Evolutionary conservation across 805 yeast genomes (phyloP).

Genomic region (Tetrapisispora namnaoensis): DNA sequence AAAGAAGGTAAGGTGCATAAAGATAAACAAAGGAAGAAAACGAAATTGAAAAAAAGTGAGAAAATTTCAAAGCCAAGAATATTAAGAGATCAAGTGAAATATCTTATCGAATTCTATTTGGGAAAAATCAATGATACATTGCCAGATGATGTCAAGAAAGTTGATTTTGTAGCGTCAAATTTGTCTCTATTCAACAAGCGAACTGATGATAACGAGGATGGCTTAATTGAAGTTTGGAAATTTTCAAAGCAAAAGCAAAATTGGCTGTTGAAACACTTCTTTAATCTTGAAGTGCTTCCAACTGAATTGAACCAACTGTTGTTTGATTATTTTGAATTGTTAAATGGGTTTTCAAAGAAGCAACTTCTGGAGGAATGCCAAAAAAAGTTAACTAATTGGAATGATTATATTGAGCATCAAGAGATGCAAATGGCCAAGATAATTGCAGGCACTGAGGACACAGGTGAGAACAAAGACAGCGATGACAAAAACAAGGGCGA

Average conservation of each 20-base stretch:
- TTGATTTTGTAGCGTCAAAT: slow-evolving; percentile 17
- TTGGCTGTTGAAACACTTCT: slow-evolving; percentile 28
- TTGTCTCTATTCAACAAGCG: not conserved
- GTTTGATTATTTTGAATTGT: slow-evolving; percentile 22
- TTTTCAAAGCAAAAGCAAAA: slow-evolving; percentile 31
- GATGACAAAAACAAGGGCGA: slow-evolving; percentile 2
- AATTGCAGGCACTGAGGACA: slow-evolving; percentile 12
- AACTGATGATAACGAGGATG: slow-evolving; percentile 7
- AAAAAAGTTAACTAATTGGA: slow-evolving; percentile 17
- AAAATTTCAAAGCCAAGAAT: slow-evolving; percentile 18
- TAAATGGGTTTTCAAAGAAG: slow-evolving; percentile 18
- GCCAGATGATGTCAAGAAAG: slow-evolving; percentile 14
- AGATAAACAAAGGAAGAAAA: slow-evolving; percentile 5
- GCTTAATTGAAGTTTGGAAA: slow-evolving; percentile 26
- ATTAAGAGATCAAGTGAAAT: slow-evolving; percentile 28
- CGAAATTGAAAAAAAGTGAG: slow-evolving; percentile 4
- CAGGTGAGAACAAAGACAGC: slow-evolving; percentile 2
- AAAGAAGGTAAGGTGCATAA: slow-evolving; percentile 11
- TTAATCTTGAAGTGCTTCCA: slow-evolving; percentile 22
- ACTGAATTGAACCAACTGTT: slow-evolving; percentile 20
- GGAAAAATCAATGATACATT: slow-evolving; percentile 17
- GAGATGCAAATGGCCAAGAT: slow-evolving; percentile 16
- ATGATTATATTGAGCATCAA: slow-evolving; percentile 16
- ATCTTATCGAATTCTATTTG: slow-evolving; percentile 27
- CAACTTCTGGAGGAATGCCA: slow-evolving; percentile 16